Evolutionary conservation across 2,329 filamentous ascomycete genomes (phyloP), one percentile per base, ranked within the genome.

Genomic region (Fusarium chuoi): DNA sequence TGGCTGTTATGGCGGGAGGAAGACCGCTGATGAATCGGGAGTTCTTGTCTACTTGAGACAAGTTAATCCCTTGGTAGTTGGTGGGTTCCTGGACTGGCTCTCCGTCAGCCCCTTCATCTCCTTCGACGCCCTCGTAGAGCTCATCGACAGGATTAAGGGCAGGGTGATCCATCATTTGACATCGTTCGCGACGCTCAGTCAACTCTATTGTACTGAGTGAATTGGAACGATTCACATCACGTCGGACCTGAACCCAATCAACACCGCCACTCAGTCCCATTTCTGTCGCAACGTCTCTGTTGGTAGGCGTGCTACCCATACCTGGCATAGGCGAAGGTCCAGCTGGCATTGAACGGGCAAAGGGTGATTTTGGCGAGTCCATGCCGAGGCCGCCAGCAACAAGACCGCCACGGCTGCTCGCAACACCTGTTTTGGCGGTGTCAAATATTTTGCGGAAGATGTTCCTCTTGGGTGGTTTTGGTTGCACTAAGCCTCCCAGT

Each of bases 381-480:
- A 83, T 79, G 5, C 89, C 89, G 17, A 80, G 75, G 12, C 79
- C 76, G 2, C 81, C 81, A 38, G 90, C 89, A 6, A 92, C 93
- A 74, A 98, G 94, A 73, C 93, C 97, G 74, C 93, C 96, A 71
- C 96, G 90, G 60, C 94, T 94, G 79, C 91, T 97, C 5, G 96
- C 96, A 39, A 97, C 95, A 38, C 95, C 94, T 0, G 96, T 98
- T 84, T 97, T 98, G 22, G 95, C 96, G 6, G 94, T 94, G 74
- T 98, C 95, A 36, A 98, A 90, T 77, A 98, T 96, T 79, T 97
- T 97, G 82, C 96, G 96, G 87, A 98, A 96, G 79, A 98, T 97
- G 55, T 94, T 96, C 70, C 92, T 92, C 81, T 94, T 96, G 72
- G 94, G 94, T 3, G 91, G 87, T 82, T 95, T 93, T 0, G 95